A percentile compares a stretch with the other conserved stretches of the same genome.
Conservation (phyloP, 1,284 basidiomycete genomes). For the Thelephora terrestris region DNA sequence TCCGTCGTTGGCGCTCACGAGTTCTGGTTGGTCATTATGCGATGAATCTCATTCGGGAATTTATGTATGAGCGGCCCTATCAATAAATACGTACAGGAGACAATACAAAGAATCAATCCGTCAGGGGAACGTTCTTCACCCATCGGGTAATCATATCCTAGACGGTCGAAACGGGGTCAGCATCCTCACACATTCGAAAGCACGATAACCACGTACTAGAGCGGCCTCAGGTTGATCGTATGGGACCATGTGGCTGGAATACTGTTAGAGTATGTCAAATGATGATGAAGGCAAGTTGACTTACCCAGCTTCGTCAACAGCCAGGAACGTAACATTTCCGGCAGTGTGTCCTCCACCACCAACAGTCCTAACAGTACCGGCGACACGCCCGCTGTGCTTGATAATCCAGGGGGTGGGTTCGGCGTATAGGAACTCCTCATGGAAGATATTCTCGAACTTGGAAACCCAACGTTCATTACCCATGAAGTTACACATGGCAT, state of each 20-base stretch:
- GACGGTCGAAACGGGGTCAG: background rate
- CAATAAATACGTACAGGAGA: too few species aligned
- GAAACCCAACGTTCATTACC: constrained; percentile 68
- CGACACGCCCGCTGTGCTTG: constrained; percentile 24
- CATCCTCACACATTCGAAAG: background rate
- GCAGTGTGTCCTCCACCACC: constrained; percentile 32
- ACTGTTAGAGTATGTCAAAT: background rate
- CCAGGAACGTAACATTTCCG: constrained; percentile 45
- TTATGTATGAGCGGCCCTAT: too few species aligned
- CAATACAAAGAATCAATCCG: constrained; percentile 6
- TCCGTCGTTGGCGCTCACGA: too few species aligned
- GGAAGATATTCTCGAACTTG: constrained; percentile 50
- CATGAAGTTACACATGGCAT: constrained; percentile 79
- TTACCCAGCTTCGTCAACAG: constrained; percentile 41
- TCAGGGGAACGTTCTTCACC: constrained; percentile 37
- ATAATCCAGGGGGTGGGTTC: constrained; percentile 35
- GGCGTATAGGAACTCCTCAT: constrained; percentile 47
- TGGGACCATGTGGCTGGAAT: constrained; percentile 71
- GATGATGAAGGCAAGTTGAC: constrained; percentile 9
- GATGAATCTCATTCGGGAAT: too few species aligned
- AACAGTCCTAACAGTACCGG: constrained; percentile 31
- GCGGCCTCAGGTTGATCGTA: constrained; percentile 76
- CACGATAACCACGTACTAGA: constrained; percentile 21
- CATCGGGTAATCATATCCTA: constrained; percentile 42
- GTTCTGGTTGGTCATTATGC: too few species aligned